Base-by-base conservation (phyloP, 2,329 filamentous ascomycete genomes). In the Cladosporium sp. region DNA sequence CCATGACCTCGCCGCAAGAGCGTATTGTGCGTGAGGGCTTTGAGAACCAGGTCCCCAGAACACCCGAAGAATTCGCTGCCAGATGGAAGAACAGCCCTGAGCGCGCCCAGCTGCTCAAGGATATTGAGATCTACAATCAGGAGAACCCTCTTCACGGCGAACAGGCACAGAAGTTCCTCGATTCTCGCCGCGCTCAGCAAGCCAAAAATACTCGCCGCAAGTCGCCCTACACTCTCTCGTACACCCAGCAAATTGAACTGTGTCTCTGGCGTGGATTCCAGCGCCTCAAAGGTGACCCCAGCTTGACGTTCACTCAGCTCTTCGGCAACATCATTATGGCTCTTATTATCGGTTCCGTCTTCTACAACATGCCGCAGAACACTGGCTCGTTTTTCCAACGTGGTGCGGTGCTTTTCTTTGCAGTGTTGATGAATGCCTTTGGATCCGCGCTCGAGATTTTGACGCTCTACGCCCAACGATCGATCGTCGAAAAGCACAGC, bases 401-500 rank as follows among this genome's bases (percentile, higher is more conserved):
- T 56, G 87, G 86, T 58, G 84, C 87, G 42, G 77, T 95, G 19
- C 75, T 95, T 49, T 95, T 95, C 80, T 93, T 95, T 66, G 87
- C 88, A 60, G 84, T 90, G 63, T 75, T 95, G 55, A 84, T 93
- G 74, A 95, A 93, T 68, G 89, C 88, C 43, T 93, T 95, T 64
- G 79, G 84, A 56, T 86, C 83, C 66, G 86, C 86, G 52, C 78
- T 93, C 37, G 89, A 93, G 77, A 93, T 95, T 66, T 71, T 93
- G 33, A 90, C 87, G 0, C 78, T 95, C 4, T 96, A 93, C 66
- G 82, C 87, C 2, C 90, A 95, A 79, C 85, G 91, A 35, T 86
- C 87, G 1, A 95, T 95, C 62, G 89, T 96, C 55, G 89, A 95
- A 66, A 95, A 95, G 68, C 91, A 96, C 62, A 74, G 79, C 52